phyloP scores from a whole-genome alignment of 139 green algal species.

The Volvox reticuliferus region DNA sequence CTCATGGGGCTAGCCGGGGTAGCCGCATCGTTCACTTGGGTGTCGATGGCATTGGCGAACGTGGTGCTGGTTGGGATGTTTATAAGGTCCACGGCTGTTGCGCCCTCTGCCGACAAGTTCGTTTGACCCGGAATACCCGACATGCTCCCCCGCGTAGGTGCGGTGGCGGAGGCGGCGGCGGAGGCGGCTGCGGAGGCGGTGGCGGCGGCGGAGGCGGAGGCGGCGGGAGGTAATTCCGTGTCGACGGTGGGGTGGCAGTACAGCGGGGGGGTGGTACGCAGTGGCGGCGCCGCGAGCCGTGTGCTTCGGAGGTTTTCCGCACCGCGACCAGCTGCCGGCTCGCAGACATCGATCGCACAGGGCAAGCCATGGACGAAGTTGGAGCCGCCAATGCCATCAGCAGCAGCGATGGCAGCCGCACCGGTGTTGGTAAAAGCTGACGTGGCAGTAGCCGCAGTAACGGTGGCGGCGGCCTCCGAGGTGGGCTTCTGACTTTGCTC shows the following conservation, averaged over 20 bases:
- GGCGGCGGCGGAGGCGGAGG: background rate
- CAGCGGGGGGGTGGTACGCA: background rate
- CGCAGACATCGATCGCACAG: background rate
- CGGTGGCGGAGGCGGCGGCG: background rate
- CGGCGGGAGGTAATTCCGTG: background rate
- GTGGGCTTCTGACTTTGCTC: too few relatives aligned
- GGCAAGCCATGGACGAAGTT: too few relatives aligned
- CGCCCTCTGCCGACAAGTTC: too few relatives aligned
- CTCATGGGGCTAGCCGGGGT: too few relatives aligned
- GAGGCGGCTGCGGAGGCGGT: background rate
- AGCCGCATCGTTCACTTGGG: too few relatives aligned
- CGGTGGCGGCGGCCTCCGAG: background rate
- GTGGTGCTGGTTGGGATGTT: too few relatives aligned
- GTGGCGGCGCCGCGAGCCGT: too few relatives aligned
- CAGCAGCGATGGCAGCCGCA: background rate
- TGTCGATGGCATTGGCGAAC: too few relatives aligned
- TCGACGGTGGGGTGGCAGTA: too few relatives aligned
- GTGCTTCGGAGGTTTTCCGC: background rate
- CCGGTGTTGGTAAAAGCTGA: background rate
- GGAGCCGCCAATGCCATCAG: background rate
- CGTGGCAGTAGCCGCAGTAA: background rate
- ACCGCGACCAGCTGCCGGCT: too few relatives aligned
- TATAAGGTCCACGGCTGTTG: background rate
- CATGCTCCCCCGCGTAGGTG: too few relatives aligned
- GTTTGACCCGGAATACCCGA: too few relatives aligned